A percentile compares a stretch with the other conserved stretches of the same genome.
These are phyloP conservation scores for Dipteronia dyeriana DNA, from an alignment of 345 rosid genomes.

Conservation along the genomic window DNA sequence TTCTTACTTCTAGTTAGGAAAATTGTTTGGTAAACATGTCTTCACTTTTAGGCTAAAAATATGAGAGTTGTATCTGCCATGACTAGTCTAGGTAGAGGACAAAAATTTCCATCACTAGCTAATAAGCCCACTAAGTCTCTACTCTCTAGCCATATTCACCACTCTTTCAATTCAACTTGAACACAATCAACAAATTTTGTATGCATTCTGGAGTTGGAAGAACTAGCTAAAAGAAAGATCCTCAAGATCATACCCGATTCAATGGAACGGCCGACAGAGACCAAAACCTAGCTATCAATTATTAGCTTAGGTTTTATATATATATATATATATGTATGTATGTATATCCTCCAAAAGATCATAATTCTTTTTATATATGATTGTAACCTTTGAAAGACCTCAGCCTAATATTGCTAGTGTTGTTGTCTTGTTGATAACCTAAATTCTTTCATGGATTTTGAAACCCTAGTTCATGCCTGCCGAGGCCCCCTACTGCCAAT, in stretches of 20 bases:
- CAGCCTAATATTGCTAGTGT: neutral
- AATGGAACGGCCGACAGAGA: neutral
- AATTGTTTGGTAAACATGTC: neutral
- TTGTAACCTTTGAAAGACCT: neutral
- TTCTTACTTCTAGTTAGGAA: neutral
- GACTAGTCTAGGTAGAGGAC: neutral
- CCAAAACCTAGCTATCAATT: neutral
- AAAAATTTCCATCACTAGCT: neutral
- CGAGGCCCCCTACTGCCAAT: neutral
- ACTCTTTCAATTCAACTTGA: neutral
- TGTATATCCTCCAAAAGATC: neutral
- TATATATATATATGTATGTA: too few relatives aligned
- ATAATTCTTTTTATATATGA: neutral
- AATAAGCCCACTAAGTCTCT: neutral
- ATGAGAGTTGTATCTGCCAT: neutral
- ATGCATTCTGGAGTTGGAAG: slow-evolving; percentile 4
- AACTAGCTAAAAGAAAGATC: neutral
- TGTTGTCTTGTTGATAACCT: neutral
- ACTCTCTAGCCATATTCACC: neutral
- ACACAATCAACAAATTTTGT: neutral
- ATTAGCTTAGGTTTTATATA: neutral
- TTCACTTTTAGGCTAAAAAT: neutral
- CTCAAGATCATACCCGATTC: neutral
- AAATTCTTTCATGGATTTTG: neutral
- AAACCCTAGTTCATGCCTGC: neutral